phyloP scores from a whole-genome alignment of 768 basidiomycete genomes.

The Agrocybe pediades region DNA sequence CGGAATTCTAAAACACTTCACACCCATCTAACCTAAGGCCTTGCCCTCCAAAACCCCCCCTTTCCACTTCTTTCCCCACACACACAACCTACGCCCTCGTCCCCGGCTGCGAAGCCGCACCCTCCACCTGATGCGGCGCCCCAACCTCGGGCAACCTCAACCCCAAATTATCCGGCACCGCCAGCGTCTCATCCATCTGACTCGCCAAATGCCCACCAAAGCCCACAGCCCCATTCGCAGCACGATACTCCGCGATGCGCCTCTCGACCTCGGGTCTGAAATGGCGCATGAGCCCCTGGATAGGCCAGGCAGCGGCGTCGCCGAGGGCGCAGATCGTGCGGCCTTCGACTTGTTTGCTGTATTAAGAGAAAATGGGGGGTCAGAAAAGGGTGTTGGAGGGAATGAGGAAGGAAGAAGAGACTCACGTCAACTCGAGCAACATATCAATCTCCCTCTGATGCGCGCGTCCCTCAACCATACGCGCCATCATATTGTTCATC shows the following conservation, averaged over 20 bases:
- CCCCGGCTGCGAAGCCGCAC: too few species aligned
- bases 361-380: not conserved
- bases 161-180: slow-evolving; percentile 77
- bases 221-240: slow-evolving; percentile 76
- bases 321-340: slow-evolving; percentile 97
- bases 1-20: too few species aligned
- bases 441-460: slow-evolving; percentile 97
- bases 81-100: too few species aligned
- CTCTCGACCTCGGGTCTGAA: slow-evolving; percentile 95
- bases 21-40: too few species aligned
- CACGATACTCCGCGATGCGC: slow-evolving; percentile 79
- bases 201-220: slow-evolving; percentile 83
- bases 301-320: slow-evolving; percentile 98
- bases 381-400: not conserved
- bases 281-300: slow-evolving; percentile 96
- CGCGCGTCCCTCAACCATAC: slow-evolving; percentile 89
- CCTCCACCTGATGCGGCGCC: slow-evolving; percentile 4
- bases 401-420: slow-evolving; percentile 12
- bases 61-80: too few species aligned
- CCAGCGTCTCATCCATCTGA: slow-evolving; percentile 68
- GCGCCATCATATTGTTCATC: slow-evolving; percentile 99
- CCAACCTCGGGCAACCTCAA: slow-evolving; percentile 39
- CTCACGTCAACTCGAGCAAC: slow-evolving; percentile 91
- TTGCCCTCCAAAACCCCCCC: too few species aligned
- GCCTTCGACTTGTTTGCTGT: slow-evolving; percentile 93